Conservation (phyloP, 257 asterid genomes). For the Solanum virginianum region DNA sequence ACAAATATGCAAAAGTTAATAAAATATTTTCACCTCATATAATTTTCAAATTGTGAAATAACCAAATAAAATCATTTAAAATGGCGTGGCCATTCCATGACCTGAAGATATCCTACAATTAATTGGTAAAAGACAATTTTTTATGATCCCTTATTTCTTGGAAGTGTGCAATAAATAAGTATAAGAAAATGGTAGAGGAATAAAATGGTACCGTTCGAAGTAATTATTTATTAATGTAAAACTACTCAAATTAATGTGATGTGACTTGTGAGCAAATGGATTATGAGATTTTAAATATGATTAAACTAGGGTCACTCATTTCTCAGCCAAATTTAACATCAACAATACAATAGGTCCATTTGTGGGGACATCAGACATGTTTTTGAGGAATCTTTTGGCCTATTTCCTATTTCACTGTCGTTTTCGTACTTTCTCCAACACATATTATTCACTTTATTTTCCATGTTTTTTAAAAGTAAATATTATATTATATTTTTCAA, state of each 20-base stretch:
- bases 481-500: no score
- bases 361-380: background rate
- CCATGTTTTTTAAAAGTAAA: no score
- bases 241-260: background rate
- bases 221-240: background rate
- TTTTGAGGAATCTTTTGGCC: background rate
- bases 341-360: background rate
- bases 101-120: background rate
- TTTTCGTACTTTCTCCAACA: background rate
- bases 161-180: background rate
- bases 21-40: background rate
- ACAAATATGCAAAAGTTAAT: background rate
- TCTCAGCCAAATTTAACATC: background rate
- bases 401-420: background rate
- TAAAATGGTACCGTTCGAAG: background rate
- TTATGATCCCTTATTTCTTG: background rate
- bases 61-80: background rate
- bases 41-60: background rate
- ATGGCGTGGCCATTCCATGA: background rate
- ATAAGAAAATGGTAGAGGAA: background rate
- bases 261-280: background rate
- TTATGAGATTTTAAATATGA: background rate
- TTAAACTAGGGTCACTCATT: background rate
- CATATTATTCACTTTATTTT: no score
- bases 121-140: background rate